Conservation (phyloP, 768 basidiomycete species). For the Tylopilus rubrobrunneus region DNA sequence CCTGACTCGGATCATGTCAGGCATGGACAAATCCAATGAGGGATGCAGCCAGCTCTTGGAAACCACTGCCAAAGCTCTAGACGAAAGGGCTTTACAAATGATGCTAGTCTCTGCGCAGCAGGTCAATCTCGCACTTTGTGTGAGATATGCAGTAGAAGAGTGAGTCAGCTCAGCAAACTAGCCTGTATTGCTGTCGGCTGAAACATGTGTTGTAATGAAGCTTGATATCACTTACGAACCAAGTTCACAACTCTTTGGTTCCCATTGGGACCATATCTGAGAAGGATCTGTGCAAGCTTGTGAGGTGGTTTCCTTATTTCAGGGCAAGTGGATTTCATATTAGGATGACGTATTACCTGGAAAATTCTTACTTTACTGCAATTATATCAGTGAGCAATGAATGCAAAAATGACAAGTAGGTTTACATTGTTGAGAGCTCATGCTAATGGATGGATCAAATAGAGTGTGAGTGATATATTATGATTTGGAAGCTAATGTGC, state of each 20-base stretch:
- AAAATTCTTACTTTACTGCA: neutral
- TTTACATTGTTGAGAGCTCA: too few relatives aligned
- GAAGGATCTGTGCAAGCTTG: neutral
- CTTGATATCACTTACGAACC: neutral
- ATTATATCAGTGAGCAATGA: too few relatives aligned
- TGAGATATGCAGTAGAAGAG: conserved; percentile 4
- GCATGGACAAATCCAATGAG: too few relatives aligned
- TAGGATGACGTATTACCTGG: neutral
- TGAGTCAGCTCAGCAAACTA: neutral
- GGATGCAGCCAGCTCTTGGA: conserved; percentile 1
- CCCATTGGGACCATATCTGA: too few relatives aligned
- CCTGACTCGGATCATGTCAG: too few relatives aligned
- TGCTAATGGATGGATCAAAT: too few relatives aligned
- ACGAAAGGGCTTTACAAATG: neutral
- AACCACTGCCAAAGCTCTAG: neutral
- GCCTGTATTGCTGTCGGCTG: neutral
- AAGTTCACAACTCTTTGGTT: neutral
- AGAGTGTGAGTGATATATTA: too few relatives aligned
- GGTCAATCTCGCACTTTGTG: conserved; percentile 4
- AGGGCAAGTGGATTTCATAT: neutral
- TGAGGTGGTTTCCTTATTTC: conserved; percentile 4
- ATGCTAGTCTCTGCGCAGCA: neutral
- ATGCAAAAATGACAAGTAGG: too few relatives aligned
- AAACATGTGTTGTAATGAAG: neutral
- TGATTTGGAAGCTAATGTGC: too few relatives aligned